A percentile compares a stretch with the other conserved stretches of the same genome.
These are phyloP conservation scores for Zasmidium citrigriseum DNA, from an alignment of 2,329 filamentous ascomycete genomes.

Conservation along the genomic window DNA sequence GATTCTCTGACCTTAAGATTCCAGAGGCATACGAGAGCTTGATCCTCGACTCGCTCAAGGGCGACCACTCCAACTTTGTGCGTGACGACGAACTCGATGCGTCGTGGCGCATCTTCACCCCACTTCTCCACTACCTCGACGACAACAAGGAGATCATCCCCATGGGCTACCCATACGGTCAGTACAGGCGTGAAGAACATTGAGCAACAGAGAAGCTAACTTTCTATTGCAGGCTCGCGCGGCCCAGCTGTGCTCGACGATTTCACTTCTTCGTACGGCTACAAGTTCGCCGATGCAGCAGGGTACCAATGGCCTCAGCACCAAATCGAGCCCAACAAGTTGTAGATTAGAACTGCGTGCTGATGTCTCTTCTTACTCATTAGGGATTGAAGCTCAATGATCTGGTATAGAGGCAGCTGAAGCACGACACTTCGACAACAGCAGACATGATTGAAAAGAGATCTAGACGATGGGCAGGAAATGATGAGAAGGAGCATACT, in stretches of 20 bases:
- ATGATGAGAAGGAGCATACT: background rate
- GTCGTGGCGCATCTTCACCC: slow-evolving; percentile 98
- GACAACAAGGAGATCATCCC: slow-evolving; percentile 99
- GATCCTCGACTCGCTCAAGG: slow-evolving; percentile 96
- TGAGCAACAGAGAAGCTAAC: slow-evolving; percentile 5
- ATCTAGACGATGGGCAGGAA: slow-evolving; percentile 6
- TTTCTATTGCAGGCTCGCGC: slow-evolving; percentile 71
- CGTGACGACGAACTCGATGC: slow-evolving; percentile 95
- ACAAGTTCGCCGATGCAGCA: slow-evolving; percentile 96
- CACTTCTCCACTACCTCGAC: slow-evolving; percentile 95
- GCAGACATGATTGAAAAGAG: slow-evolving; percentile 5
- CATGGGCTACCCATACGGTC: slow-evolving; percentile 99
- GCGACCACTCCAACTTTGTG: slow-evolving; percentile 99
- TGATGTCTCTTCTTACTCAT: background rate
- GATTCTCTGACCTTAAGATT: slow-evolving; percentile 99
- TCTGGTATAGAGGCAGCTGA: background rate
- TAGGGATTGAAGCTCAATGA: background rate
- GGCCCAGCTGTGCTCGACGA: slow-evolving; percentile 95
- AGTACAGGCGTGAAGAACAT: slow-evolving; percentile 43
- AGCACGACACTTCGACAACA: slow-evolving; percentile 6
- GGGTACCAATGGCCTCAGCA: slow-evolving; percentile 85
- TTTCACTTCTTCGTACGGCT: slow-evolving; percentile 96
- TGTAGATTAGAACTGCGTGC: slow-evolving; percentile 50
- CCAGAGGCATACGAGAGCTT: slow-evolving; percentile 98
- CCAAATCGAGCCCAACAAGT: slow-evolving; percentile 74